A percentile compares a stretch with the other conserved stretches of the same genome.
Evolutionary conservation across 2,329 filamentous ascomycete species (phyloP).

Genomic region (Penicillium sumatraense): DNA sequence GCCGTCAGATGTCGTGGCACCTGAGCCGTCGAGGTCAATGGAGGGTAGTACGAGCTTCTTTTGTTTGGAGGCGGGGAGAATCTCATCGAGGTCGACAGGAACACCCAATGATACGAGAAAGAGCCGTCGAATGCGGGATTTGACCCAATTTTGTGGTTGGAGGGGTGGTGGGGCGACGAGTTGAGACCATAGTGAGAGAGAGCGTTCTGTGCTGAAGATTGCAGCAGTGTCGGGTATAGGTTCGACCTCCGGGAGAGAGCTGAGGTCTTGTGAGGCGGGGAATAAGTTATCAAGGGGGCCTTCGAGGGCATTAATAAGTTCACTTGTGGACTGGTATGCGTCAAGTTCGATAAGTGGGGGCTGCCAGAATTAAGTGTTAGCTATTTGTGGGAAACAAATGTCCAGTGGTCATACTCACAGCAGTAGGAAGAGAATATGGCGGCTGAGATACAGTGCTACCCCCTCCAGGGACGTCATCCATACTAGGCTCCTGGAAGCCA

Average conservation of each 20-base stretch:
- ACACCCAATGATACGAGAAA: slow-evolving; percentile 96
- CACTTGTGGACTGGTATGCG: slow-evolving; percentile 52
- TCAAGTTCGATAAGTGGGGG: slow-evolving; percentile 57
- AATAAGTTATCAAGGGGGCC: slow-evolving; percentile 50
- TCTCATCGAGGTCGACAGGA: slow-evolving; percentile 95
- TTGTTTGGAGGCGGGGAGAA: slow-evolving; percentile 93
- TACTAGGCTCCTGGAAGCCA: slow-evolving; percentile 62
- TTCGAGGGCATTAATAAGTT: slow-evolving; percentile 39
- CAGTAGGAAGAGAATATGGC: slow-evolving; percentile 40
- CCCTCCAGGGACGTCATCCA: slow-evolving; percentile 29
- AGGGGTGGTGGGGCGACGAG: slow-evolving; percentile 92
- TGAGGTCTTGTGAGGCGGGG: slow-evolving; percentile 44
- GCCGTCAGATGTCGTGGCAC: slow-evolving; percentile 62
- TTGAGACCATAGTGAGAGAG: slow-evolving; percentile 92
- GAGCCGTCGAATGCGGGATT: slow-evolving; percentile 88
- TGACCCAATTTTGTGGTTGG: slow-evolving; percentile 96
- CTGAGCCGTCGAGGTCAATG: slow-evolving; percentile 61
- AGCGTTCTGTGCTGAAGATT: slow-evolving; percentile 82
- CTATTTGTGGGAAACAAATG: not conserved
- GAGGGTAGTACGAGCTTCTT: slow-evolving; percentile 96
- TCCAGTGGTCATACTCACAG: slow-evolving; percentile 47
- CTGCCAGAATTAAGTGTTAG: slow-evolving; percentile 22
- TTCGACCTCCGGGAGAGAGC: slow-evolving; percentile 41
- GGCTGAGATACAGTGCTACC: slow-evolving; percentile 24
- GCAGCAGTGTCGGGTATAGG: slow-evolving; percentile 52